Conservation (phyloP, 2,329 filamentous ascomycete genomes). For the Exophiala dermatitidis region DNA sequence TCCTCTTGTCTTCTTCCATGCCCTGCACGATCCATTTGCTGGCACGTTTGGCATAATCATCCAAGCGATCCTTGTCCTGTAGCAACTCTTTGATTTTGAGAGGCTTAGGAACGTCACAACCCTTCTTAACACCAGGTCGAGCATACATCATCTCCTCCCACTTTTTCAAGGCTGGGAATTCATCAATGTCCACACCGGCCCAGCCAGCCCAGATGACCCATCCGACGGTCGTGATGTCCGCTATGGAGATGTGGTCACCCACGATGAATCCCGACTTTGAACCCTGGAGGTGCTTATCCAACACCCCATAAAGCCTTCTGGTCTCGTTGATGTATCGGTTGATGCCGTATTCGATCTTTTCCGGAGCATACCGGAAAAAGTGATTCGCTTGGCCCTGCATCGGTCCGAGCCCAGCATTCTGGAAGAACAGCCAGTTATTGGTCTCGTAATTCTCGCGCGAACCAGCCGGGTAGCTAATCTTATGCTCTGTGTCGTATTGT, state of each 20-base stretch:
- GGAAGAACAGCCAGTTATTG: conserved; percentile 71
- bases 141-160: conserved; percentile 68
- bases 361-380: conserved; percentile 73
- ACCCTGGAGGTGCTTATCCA: conserved; percentile 61
- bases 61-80: conserved; percentile 49
- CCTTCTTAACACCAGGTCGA: conserved; percentile 67
- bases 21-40: conserved; percentile 23
- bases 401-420: conserved; percentile 72
- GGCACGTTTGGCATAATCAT: conserved; percentile 32
- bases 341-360: conserved; percentile 74
- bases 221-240: conserved; percentile 73
- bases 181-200: conserved; percentile 60
- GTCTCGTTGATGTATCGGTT: conserved; percentile 78
- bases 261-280: conserved; percentile 48
- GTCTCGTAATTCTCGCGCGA: conserved; percentile 70
- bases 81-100: conserved; percentile 53
- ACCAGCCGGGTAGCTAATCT: conserved; percentile 69
- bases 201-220: conserved; percentile 61
- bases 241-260: conserved; percentile 44
- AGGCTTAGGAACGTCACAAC: conserved; percentile 61
- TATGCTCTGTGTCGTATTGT: conserved; percentile 72
- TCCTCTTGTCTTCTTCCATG: conserved; percentile 25
- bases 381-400: conserved; percentile 85
- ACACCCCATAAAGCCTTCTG: conserved; percentile 68
- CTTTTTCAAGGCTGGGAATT: conserved; percentile 67